Percentiles rank a stretch among this genome's conserved stretches.
These are phyloP conservation scores for Claviceps pusilla DNA, from an alignment of 2,329 filamentous ascomycete genomes.

Conservation along the genomic window DNA sequence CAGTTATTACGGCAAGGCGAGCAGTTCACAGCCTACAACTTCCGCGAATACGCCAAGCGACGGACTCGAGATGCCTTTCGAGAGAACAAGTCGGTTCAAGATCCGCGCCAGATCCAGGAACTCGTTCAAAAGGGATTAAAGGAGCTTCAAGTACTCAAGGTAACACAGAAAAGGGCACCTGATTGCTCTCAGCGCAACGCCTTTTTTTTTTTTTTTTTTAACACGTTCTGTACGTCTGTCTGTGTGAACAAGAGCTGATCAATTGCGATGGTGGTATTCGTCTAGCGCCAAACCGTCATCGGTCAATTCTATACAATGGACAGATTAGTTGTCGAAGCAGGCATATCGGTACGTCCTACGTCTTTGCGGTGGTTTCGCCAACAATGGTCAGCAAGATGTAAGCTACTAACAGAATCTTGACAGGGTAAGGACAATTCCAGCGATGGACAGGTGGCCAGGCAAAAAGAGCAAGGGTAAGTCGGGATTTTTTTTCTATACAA, in stretches of 20 bases:
- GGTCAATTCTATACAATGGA: slow-evolving; percentile 93
- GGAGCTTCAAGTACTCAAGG: slow-evolving; percentile 83
- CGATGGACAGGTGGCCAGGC: slow-evolving; percentile 53
- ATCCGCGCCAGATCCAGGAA: slow-evolving; percentile 68
- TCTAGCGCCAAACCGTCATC: slow-evolving; percentile 80
- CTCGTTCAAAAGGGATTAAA: slow-evolving; percentile 76
- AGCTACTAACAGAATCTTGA: not conserved
- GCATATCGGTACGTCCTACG: slow-evolving; percentile 45
- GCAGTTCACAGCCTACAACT: slow-evolving; percentile 92
- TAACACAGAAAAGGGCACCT: slow-evolving; percentile 23
- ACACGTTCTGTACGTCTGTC: slow-evolving; percentile 4
- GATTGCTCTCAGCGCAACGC: not conserved
- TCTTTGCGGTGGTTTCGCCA: not conserved
- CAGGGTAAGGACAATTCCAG: slow-evolving; percentile 56
- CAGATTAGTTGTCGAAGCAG: slow-evolving; percentile 78
- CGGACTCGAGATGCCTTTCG: slow-evolving; percentile 83
- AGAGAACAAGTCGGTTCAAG: slow-evolving; percentile 58
- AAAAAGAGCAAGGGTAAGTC: slow-evolving; percentile 65
- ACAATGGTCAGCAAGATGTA: not conserved
- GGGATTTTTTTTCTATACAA: not conserved
- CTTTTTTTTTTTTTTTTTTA: no score
- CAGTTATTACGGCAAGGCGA: slow-evolving; percentile 73
- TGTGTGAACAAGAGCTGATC: slow-evolving; percentile 7
- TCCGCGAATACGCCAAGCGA: slow-evolving; percentile 88
- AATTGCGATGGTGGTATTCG: not conserved